Evolutionary conservation across 306 rosid species (phyloP).

Genomic region (Clitoria ternatea): DNA sequence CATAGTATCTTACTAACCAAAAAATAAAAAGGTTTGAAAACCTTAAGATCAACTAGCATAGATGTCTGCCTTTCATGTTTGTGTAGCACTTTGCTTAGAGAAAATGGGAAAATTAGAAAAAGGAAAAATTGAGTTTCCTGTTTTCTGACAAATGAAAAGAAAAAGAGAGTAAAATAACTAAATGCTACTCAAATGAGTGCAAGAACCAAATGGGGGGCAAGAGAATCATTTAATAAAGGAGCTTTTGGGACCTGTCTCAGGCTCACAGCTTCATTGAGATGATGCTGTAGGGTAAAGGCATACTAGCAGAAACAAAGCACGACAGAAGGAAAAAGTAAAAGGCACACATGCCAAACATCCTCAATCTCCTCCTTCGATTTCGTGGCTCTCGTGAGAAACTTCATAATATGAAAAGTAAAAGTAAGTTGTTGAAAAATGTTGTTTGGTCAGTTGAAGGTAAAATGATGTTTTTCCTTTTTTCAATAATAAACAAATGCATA

Average conservation of each 20-base stretch:
- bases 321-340: not conserved
- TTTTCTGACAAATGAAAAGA: not conserved
- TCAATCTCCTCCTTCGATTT: constrained; percentile 11
- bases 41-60: not conserved
- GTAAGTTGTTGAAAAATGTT: no score
- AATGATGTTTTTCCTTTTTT: no score
- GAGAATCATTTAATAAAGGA: not conserved
- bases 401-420: no score
- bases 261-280: not conserved
- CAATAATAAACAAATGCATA: no score
- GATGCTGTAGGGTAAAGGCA: constrained; percentile 12
- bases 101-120: not conserved
- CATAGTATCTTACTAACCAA: not conserved
- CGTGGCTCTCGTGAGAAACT: not conserved
- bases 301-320: not conserved
- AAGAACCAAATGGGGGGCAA: constrained; percentile 14
- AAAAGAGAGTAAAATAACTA: not conserved
- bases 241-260: not conserved
- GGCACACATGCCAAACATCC: not conserved
- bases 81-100: not conserved
- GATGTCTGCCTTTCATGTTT: not conserved
- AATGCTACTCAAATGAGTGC: constrained; percentile 16
- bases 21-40: not conserved
- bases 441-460: no score
- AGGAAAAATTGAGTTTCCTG: not conserved